Base-by-base conservation (phyloP, 2,329 filamentous ascomycete genomes). In the Sordariomycetes sp. region DNA sequence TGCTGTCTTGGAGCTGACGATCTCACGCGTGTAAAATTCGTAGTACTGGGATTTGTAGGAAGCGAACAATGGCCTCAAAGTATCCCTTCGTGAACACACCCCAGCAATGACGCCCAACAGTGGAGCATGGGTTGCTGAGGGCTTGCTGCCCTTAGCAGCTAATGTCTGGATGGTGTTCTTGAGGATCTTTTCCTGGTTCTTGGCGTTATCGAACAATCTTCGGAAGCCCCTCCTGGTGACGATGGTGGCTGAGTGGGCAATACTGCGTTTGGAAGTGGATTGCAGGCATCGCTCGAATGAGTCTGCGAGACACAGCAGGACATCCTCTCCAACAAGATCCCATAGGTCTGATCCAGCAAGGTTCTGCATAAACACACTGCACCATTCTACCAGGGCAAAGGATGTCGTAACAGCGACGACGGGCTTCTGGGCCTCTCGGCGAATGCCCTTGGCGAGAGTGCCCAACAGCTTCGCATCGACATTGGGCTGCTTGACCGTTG, bases 381-480 rank as follows among this genome's bases (percentile, higher is more conserved):
- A 86, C 90, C 90, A 98, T 57, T 94, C 86, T 11, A 92, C 71
- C 45, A 98, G 66, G 32, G 94, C 86, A 53, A 95, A 94, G 5
- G 87, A 84, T 57, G 79, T 93, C 28, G 72, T 75, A 12, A 82
- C 64, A 21, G 90, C 86, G 47, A 96, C 79, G 42, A 77, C 79
- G 14, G 72, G 64, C 55, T 94, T 95, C 42, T 74, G 69, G 11
- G 80, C 75, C 58, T 98, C 90, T 21, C 68, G 63, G 40, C 79
- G 75, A 39, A 95, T 57, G 32, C 72, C 72, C 28, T 70, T 66
- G 29, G 86, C 70, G 38, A 95, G 73, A 2, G 71, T 65, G 25
- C 74, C 64, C 32, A 92, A 60, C 18, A 73, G 58, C 25, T 78
- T 69, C 17, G 49, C 37, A 32, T 81, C 67, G 14, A 68, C 50